Conservation (phyloP, 1,139 yeast genomes). For the Sugiyamaella xylanicola region DNA sequence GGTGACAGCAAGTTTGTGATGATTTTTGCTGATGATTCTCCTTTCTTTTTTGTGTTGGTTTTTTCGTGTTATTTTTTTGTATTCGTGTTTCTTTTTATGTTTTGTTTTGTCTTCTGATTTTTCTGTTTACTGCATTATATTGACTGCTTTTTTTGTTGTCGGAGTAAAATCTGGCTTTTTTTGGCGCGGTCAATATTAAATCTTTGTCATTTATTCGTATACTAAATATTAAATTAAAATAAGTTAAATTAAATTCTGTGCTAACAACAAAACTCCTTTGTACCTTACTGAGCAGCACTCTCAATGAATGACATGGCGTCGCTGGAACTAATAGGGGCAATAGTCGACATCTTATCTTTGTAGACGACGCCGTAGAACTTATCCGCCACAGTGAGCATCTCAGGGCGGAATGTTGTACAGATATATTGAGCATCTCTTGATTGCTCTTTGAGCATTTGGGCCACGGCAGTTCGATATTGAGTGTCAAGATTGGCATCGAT, state of each 20-base stretch:
- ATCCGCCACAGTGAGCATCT: conserved; percentile 85
- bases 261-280: no score
- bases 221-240: conserved; percentile 1
- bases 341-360: conserved; percentile 78
- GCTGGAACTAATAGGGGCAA: conserved; percentile 66
- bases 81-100: background rate
- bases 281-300: conserved; percentile 11
- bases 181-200: conserved; percentile 15
- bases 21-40: background rate
- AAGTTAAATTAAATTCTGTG: no score
- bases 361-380: conserved; percentile 86
- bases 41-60: background rate
- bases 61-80: background rate
- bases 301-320: conserved; percentile 76
- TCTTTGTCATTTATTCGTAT: conserved; percentile 4
- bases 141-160: conserved; percentile 18
- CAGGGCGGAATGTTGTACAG: conserved; percentile 94
- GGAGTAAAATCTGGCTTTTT: conserved; percentile 15
- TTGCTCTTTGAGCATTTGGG: conserved; percentile 67
- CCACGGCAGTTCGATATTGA: conserved; percentile 88
- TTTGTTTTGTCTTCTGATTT: no score
- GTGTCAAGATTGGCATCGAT: conserved; percentile 95
- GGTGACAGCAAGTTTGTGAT: background rate
- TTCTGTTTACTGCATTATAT: conserved; percentile 10
- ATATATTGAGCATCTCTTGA: conserved; percentile 79